A percentile compares a stretch with the other conserved stretches of the same genome.
Evolutionary conservation across 2,329 filamentous ascomycete genomes (phyloP).

Genomic region (Aspergillus novoparasiticus): DNA sequence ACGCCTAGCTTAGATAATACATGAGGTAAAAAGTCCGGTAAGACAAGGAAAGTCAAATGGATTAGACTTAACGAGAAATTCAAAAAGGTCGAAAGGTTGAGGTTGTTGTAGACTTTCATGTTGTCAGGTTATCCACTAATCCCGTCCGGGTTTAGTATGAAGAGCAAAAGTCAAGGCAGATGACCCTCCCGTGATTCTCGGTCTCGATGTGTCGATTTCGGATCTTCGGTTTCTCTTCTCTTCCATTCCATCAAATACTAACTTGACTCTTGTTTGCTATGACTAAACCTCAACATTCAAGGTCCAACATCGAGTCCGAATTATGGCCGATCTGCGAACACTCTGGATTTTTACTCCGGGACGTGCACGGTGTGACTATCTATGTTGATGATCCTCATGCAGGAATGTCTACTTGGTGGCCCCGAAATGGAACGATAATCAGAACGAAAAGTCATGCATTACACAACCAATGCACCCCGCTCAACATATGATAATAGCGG

Average conservation of each 20-base stretch:
- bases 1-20: not conserved
- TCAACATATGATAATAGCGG: not conserved
- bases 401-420: not conserved
- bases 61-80: not conserved
- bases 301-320: not conserved
- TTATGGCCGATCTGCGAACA: not conserved
- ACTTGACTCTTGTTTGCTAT: not conserved
- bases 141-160: not conserved
- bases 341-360: not conserved
- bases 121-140: not conserved
- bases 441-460: not conserved
- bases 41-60: not conserved
- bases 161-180: not conserved
- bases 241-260: not conserved
- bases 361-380: not conserved
- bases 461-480: not conserved
- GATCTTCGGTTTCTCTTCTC: not conserved
- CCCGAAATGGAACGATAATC: not conserved
- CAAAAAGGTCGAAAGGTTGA: not conserved
- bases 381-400: not conserved
- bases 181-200: not conserved
- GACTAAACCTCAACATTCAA: not conserved
- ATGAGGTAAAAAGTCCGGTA: not conserved
- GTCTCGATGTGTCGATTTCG: conserved; percentile 1
- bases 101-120: not conserved